Evolutionary conservation across 768 basidiomycete species (phyloP).

Genomic region (Neoboletus brunneissimus): DNA sequence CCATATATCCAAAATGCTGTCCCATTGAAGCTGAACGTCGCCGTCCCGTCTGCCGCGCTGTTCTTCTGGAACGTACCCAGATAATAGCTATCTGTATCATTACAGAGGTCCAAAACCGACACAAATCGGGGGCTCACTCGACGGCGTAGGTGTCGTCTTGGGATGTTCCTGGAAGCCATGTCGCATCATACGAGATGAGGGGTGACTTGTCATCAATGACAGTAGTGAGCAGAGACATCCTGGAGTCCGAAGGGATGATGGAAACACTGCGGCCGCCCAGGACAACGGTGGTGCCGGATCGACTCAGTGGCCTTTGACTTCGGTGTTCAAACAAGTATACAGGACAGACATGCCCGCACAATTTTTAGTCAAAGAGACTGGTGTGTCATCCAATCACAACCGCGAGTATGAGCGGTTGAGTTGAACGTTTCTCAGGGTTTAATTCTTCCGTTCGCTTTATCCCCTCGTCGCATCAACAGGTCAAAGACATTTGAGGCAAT

Average conservation of each 20-base stretch:
- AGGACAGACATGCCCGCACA: no score
- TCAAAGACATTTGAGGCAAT: background rate
- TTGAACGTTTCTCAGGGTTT: background rate
- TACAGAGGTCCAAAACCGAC: background rate
- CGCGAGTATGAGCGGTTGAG: background rate
- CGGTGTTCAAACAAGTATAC: background rate
- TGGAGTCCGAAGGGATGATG: background rate
- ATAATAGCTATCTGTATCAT: slow-evolving; percentile 31
- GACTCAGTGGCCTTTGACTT: background rate
- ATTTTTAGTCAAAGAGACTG: background rate
- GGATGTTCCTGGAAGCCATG: slow-evolving; percentile 25
- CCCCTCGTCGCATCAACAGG: background rate
- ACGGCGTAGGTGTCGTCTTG: slow-evolving; percentile 13
- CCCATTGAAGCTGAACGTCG: slow-evolving; percentile 48
- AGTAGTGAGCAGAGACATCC: slow-evolving; percentile 25
- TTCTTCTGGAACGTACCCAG: slow-evolving; percentile 41
- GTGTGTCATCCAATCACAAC: background rate
- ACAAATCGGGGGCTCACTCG: slow-evolving; percentile 10
- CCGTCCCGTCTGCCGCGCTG: slow-evolving; percentile 30
- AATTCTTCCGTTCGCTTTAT: background rate
- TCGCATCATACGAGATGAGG: slow-evolving; percentile 26
- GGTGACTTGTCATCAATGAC: slow-evolving; percentile 33
- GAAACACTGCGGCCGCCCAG: no score
- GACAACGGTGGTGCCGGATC: no score
- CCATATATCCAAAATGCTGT: slow-evolving; percentile 49